Evolutionary conservation across 345 rosid genomes (phyloP), one percentile per base, ranked within the genome.

Genomic region (Rubroshorea leprosula): DNA sequence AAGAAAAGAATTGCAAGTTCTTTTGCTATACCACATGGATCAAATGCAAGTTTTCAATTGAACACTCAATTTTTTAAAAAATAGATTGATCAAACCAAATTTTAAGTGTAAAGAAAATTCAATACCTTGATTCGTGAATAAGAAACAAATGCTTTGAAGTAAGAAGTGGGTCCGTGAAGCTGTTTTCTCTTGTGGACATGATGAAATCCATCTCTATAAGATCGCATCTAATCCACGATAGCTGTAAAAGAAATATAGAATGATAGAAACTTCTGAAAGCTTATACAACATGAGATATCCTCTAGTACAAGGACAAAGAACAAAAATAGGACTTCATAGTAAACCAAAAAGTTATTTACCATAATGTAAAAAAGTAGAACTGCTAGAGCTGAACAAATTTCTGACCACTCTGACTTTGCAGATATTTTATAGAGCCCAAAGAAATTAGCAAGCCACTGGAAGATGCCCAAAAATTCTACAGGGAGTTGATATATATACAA

Each of bases 401-500:
- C 75, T 1, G 75, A 59, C 77, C 74, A 74, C 22, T 71, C 83
- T 19, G 76, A 58, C 17, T 64, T 60, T 17, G 72, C 61, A 49
- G 86, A 76, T 67, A 78, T 65, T 64, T 75, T 78, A 54, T 55
- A 76, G 49, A 81, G 61, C 46, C 86, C 86, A 66, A 77, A 48
- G 49, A 73, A 72, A 53, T 54, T 63, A 50, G 72, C 74, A 53
- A 73, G 58, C 60, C 61, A 60, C 18, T 54, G 27, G 21, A 77
- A 47, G 26, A 62, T 54, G 49, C 69, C 75, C 13, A 64, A 51
- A 64, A 66, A 69, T 55, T 71, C 63, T 0, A 75, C 27, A 0
- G 83, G 81, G 29, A 81, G 79, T 67, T 81, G 86, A 59, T 78
- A 81, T 18, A 67, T 49, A 60, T 73, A 76, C 46, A 81, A 57